Conservation (phyloP, 805 yeast genomes). For the Pichia ethanolica region DNA sequence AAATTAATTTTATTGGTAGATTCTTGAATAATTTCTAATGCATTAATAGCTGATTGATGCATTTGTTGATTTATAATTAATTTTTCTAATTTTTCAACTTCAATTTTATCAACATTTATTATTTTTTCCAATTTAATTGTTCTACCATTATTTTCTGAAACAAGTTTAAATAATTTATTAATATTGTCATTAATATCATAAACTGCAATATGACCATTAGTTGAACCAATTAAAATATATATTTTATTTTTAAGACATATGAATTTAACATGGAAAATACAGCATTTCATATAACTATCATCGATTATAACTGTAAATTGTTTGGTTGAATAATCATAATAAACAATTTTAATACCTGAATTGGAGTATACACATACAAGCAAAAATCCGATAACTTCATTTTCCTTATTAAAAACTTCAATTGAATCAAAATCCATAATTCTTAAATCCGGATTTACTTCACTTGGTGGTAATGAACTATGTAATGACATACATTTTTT, state of each 20-base stretch:
- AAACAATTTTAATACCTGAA: slow-evolving; percentile 65
- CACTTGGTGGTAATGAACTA: slow-evolving; percentile 46
- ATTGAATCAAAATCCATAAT: slow-evolving; percentile 75
- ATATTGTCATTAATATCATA: slow-evolving; percentile 42
- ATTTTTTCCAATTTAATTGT: not conserved
- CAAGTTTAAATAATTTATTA: slow-evolving; percentile 8
- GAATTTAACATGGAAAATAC: slow-evolving; percentile 59
- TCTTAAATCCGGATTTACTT: slow-evolving; percentile 70
- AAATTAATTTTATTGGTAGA: slow-evolving; percentile 23
- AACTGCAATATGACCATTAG: slow-evolving; percentile 71
- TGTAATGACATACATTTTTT: slow-evolving; percentile 36
- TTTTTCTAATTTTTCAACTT: slow-evolving; percentile 8
- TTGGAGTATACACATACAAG: slow-evolving; percentile 78
- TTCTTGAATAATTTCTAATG: slow-evolving; percentile 31
- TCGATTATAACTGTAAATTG: slow-evolving; percentile 37
- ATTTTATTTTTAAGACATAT: slow-evolving; percentile 23
- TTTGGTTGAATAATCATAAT: slow-evolving; percentile 32
- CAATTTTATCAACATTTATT: not conserved
- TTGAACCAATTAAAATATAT: slow-evolving; percentile 53
- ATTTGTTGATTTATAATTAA: slow-evolving; percentile 39
- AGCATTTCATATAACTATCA: slow-evolving; percentile 63
- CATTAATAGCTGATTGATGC: slow-evolving; percentile 84
- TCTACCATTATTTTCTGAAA: not conserved
- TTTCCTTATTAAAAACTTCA: slow-evolving; percentile 26
- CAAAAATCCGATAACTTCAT: slow-evolving; percentile 34